These are phyloP conservation scores for Luzula sylvatica DNA, from an alignment of 176 grass and related monocot species.

Conservation along the genomic window DNA sequence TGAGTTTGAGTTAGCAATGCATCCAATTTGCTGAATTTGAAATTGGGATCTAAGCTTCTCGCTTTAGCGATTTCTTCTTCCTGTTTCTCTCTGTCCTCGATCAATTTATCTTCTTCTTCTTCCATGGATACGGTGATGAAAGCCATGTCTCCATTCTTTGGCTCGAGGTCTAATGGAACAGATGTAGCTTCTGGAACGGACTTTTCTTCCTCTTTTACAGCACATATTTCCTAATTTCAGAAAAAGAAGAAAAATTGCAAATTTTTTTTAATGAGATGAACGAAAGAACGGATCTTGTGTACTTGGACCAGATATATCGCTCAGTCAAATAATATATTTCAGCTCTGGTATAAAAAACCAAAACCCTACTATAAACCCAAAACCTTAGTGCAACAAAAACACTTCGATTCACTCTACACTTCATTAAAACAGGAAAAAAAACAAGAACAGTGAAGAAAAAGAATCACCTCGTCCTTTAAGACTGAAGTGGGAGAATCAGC, in stretches of 20 bases:
- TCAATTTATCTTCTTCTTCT: slow-evolving; percentile 58
- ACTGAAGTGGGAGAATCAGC: slow-evolving; percentile 88
- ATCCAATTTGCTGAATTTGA: slow-evolving; percentile 70
- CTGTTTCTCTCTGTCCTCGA: slow-evolving; percentile 26
- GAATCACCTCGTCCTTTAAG: slow-evolving; percentile 67
- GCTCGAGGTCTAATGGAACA: slow-evolving; percentile 45
- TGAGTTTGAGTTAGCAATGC: slow-evolving; percentile 81
- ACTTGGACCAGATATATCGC: too few relatives aligned
- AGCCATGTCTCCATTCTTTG: slow-evolving; percentile 56
- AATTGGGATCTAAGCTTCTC: slow-evolving; percentile 35
- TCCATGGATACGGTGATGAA: slow-evolving; percentile 67
- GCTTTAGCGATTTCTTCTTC: slow-evolving; percentile 40
- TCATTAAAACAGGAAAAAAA: background rate
- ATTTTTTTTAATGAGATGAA: background rate
- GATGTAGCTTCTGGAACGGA: slow-evolving; percentile 19
- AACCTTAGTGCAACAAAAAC: slow-evolving; percentile 14
- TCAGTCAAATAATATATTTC: background rate
- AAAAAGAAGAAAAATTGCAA: background rate
- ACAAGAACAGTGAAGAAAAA: background rate
- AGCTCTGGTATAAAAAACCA: background rate
- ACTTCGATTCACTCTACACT: background rate
- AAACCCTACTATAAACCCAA: slow-evolving; percentile 22
- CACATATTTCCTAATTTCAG: slow-evolving; percentile 35
- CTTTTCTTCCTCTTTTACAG: slow-evolving; percentile 23
- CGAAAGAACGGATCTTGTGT: background rate